These are phyloP conservation scores for Podospora pseudoanserina DNA, from an alignment of 495 filamentous ascomycete species.

Conservation along the genomic window DNA sequence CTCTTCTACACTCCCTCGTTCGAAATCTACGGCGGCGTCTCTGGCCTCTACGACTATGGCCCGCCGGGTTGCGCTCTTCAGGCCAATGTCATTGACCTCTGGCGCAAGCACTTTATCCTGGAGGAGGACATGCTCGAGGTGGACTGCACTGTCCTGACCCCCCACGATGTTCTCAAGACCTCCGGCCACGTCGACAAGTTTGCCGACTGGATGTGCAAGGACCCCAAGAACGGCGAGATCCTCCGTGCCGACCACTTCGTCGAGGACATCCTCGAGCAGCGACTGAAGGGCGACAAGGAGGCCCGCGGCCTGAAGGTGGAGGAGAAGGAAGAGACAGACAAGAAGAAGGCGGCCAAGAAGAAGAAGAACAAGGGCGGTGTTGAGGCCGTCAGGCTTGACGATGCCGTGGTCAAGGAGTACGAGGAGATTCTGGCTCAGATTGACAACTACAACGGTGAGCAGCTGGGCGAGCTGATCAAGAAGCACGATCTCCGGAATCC, in stretches of 20 bases:
- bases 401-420: slow-evolving; percentile 66
- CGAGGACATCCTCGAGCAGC: slow-evolving; percentile 81
- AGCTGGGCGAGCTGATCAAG: slow-evolving; percentile 66
- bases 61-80: slow-evolving; percentile 75
- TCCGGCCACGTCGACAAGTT: slow-evolving; percentile 97
- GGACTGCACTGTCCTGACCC: slow-evolving; percentile 80
- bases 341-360: slow-evolving; percentile 50
- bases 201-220: slow-evolving; percentile 99
- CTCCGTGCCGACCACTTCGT: slow-evolving; percentile 94
- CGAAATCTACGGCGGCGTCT: slow-evolving; percentile 86
- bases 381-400: slow-evolving; percentile 61
- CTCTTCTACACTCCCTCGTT: slow-evolving; percentile 94
- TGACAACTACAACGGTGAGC: slow-evolving; percentile 70
- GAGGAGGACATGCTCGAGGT: slow-evolving; percentile 92
- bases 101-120: slow-evolving; percentile 86
- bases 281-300: slow-evolving; percentile 77
- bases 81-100: slow-evolving; percentile 82
- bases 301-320: slow-evolving; percentile 68
- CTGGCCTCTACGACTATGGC: slow-evolving; percentile 82
- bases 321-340: slow-evolving; percentile 55
- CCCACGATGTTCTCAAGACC: slow-evolving; percentile 89
- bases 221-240: slow-evolving; percentile 95
- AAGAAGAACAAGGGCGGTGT: slow-evolving; percentile 53
- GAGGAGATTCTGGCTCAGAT: slow-evolving; percentile 69
- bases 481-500: slow-evolving; percentile 70